Conservation (phyloP, 2,329 filamentous ascomycete genomes). For the Trichoderma sp. region DNA sequence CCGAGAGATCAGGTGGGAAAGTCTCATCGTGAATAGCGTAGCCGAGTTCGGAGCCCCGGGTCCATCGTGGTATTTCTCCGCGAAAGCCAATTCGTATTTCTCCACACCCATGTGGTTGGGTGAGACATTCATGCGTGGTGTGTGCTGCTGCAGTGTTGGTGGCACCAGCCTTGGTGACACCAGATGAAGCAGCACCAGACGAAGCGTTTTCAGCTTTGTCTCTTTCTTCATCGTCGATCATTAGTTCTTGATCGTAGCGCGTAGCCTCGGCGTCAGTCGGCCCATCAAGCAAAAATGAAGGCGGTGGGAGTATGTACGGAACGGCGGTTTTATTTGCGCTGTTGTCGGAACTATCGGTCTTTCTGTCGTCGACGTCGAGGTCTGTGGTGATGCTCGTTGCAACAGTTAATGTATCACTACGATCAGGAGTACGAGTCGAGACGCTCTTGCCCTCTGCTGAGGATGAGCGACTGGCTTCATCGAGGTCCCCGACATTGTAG, state of each 20-base stretch:
- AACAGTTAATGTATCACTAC: neutral
- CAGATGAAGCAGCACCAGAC: too few relatives aligned
- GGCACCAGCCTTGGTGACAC: neutral
- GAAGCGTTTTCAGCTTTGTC: neutral
- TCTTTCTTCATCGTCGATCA: neutral
- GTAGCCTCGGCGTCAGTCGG: neutral
- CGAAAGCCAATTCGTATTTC: neutral
- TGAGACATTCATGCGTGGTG: neutral
- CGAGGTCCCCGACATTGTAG: neutral
- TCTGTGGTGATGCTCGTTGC: neutral
- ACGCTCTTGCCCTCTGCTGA: neutral
- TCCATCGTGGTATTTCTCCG: neutral
- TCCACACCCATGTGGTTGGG: neutral
- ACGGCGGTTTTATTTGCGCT: neutral
- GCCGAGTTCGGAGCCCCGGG: neutral
- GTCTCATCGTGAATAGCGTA: too few relatives aligned
- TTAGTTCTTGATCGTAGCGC: neutral
- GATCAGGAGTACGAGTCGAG: neutral
- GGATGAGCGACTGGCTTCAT: neutral
- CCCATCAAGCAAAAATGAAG: neutral
- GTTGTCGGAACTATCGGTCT: neutral
- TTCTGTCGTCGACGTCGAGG: neutral
- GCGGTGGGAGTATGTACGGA: neutral
- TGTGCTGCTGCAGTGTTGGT: neutral
- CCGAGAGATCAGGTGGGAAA: neutral